Evolutionary conservation across 1,139 yeast species (phyloP), one percentile per base, ranked within the genome.

Genomic region (Debaryomyces subglobosus): DNA sequence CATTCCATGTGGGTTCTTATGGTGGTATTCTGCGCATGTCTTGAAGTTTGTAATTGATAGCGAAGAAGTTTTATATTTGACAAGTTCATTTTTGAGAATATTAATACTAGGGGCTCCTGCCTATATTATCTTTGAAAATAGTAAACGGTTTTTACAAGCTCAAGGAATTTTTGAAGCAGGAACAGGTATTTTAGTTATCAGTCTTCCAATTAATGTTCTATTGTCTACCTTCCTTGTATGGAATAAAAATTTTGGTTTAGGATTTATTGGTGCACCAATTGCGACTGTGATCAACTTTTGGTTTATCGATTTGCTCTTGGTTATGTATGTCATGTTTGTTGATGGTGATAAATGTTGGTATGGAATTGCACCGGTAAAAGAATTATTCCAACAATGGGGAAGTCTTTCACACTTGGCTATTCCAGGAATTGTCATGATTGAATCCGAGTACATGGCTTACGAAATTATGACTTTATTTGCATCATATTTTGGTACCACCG

Each of bases 101-200:
- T 70, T 89, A 60, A 78, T 86, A 4, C 58, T 83, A 10, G 97
- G 96, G 6, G 91, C 89, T 1, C 97, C 97, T 0, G 92, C 89
- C 0, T 90, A 88, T 65, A 86, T 90, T 25, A 67, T 88, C 38
- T 91, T 91, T 65, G 97, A 92, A 64, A 83, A 85, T 55, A 81
- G 88, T 25, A 91, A 91, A 63, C 78, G 96, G 53, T 91, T 82
- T 60, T 68, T 92, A 50, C 97, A 91, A 68, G 92, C 96, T 0
- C 97, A 92, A 65, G 96, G 96, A 6, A 88, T 90, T 23, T 91
- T 89, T 71, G 95, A 89, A 59, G 97, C 97, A 0, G 89, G 95
- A 4, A 87, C 96, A 1, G 84, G 88, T 29, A 86, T 90, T 5
- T 68, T 91, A 37, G 73, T 89, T 42, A 67, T 90, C 9, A 82